Percentiles rank a stretch among this genome's conserved stretches.
phyloP scores from a whole-genome alignment of 2,329 filamentous ascomycete genomes.

The Aspergillus uvarum region DNA sequence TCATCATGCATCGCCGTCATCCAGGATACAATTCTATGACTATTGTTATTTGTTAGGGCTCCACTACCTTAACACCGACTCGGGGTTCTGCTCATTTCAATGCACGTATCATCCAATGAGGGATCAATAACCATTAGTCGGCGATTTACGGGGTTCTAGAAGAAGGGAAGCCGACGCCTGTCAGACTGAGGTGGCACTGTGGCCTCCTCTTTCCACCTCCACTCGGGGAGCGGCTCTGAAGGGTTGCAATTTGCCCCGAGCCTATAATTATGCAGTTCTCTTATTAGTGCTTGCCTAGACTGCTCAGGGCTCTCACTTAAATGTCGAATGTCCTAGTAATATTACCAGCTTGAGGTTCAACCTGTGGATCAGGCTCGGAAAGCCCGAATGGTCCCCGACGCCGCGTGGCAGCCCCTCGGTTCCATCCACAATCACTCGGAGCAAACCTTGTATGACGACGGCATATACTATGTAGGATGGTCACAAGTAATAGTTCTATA shows the following conservation, averaged over 20 bases:
- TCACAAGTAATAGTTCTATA: too few relatives aligned
- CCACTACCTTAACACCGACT: not conserved
- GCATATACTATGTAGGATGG: not conserved
- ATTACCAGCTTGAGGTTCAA: not conserved
- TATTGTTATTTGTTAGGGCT: not conserved
- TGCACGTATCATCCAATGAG: not conserved
- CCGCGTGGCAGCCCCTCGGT: not conserved
- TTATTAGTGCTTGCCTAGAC: not conserved
- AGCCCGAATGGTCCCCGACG: slow-evolving; percentile 4
- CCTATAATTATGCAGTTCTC: not conserved
- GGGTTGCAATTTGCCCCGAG: not conserved
- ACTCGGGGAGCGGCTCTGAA: not conserved
- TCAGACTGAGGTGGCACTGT: not conserved
- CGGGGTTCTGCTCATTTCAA: not conserved
- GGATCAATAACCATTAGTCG: not conserved
- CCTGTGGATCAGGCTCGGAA: not conserved
- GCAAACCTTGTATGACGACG: too few relatives aligned
- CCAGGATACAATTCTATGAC: not conserved
- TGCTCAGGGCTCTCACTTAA: not conserved
- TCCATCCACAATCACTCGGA: not conserved
- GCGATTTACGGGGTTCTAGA: not conserved
- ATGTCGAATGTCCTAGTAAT: not conserved
- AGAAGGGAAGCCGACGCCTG: not conserved
- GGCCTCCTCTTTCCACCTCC: not conserved
- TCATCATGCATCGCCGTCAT: too few relatives aligned